Evolutionary conservation across 331 rosid genomes (phyloP), one percentile per base, ranked within the genome.

Genomic region (Pyracantha coccinea): DNA sequence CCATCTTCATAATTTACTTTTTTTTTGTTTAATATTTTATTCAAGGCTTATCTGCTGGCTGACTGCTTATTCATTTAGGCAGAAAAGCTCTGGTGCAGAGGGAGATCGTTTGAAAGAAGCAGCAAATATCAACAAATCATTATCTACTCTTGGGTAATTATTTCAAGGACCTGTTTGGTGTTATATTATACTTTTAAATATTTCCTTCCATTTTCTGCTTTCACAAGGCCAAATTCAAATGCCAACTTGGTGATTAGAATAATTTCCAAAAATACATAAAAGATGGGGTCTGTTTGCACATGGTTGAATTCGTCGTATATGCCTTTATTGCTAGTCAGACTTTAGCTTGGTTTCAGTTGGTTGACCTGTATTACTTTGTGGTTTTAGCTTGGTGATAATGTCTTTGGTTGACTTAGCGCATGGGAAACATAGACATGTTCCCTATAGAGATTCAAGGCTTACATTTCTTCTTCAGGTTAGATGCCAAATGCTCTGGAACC

Each of bases 401-500:
- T 89, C 96, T 67, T 81, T 94, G 89, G 97, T 94, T 68, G 96
- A 94, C 82, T 81, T 90, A 77, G 93, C 98, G 1, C 96, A 91
- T 47, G 98, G 97, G 80, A 94, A 94, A 79, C 98, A 91, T 29
- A 89, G 99, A 68, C 99, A 94, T 79, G 96, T 94, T 79, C 99
- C 99, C n/a, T 94, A 94, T 82, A 81, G 99, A 82, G 97, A 94
- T 85, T 94, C 98, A 64, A 86, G 97, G 85, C 94, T 94, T 55
- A 94, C 98, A 44, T 94, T 94, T 92, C 96, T 94, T 61, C 98
- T 94, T 82, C 98, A 94, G 98, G 98, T 94, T 66, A 72, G 83
- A 79, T 58, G 72, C 76, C 60, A 25, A 60, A 71, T 75, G 69
- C 83, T 77, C 58, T 72, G 68, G 63, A 75, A 61, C 29, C 27